Evolutionary conservation across 148 eudicot genomes (phyloP), one percentile per base, ranked within the genome.

Genomic region (Tetragonia tetragonoides): DNA sequence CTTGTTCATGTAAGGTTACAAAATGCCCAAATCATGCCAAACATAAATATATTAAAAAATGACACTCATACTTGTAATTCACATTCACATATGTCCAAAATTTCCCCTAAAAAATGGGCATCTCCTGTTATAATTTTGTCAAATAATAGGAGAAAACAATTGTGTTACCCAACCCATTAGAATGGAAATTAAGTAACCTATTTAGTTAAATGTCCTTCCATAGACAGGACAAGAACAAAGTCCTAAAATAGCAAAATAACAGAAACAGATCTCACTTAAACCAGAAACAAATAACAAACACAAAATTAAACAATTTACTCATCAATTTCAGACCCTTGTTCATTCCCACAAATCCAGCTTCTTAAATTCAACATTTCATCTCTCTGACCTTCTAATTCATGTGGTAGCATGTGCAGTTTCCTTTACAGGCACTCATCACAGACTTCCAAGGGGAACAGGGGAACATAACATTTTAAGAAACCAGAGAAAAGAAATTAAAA

Each of bases 361-460:
- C 6, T 63, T 23, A 76, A 65, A 47, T 76, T 75, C 62, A 80
- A 79, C 73, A 80, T 73, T n/a, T n/a, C 73, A 66, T 46, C 40
- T 79, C 7, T 75, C 79, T 40, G 61, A 47, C 47, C 49, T 59
- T 37, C 75, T 10, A 69, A 40, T 80, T 80, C 86, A 83, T 83
- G 83, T 83, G 86, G 68, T 77, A 60, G 70, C 84, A 84, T 78
- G 87, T 84, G 87, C 81, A 75, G 49, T 71, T 81, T 75, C 84
- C 84, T 81, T 84, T 78, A 84, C 82, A 65, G 81, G 70, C 16
- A 78, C 82, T 74, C 79, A 63, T 76, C 80, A 71, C 74, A 38
- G 20, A 59, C 66, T 71, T 69, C 49, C 84, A 77, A 42, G 68
- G 70, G n/a, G 57, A 34, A 12, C 74, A 18, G 11, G 51, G 62